Base-by-base conservation (phyloP, 116 monocot genomes). In the Iris pallida region DNA sequence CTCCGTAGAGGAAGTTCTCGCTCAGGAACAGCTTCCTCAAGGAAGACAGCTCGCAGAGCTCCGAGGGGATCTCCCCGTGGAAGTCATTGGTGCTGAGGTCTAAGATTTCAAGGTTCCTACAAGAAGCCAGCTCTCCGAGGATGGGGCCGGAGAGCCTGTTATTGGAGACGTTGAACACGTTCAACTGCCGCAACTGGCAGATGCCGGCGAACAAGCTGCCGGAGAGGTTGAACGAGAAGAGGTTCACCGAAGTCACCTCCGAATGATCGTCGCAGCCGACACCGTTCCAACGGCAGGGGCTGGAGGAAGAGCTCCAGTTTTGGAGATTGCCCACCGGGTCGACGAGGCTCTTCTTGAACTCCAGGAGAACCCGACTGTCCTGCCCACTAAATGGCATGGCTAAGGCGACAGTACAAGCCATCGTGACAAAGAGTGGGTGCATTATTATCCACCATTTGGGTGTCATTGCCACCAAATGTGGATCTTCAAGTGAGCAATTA, bases 51-150 rank as follows among this genome's bases (percentile, higher is more conserved):
- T 41, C 11, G 53, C 77, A 81, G 17, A 93, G 61, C 20, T 78
- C 80, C 0, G 20, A 40, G 2, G 93, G 89, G 56, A 93, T 89
- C 53, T 68, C 62, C 1, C 93, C 89, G 61, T 80, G 81, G 8
- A 93, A 20, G 18, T 15, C 9, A 48, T 93, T 93, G 69, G 81
- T 93, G 59, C 86, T 86, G 53, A 93, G 84, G 65, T 89, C 82
- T 15, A 93, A 80, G 20, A 89, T 68, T 64, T 73, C 73, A 42
- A 93, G 43, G 13, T 45, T 70, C 16, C 20, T 46, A 75, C 86
- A 93, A 1, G 61, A 51, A 8, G 46, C 66, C 8, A 93, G 55
- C 0, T 76, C 78, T 44, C 6, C 7, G 12, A 86, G 86, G 41
- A 93, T 75, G 9, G 78, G 68, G 1, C 89, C 93, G 11, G 77